Evolutionary conservation across 2,329 filamentous ascomycete genomes (phyloP), one percentile per base, ranked within the genome.

Genomic region (Mycosphaerella sp.): DNA sequence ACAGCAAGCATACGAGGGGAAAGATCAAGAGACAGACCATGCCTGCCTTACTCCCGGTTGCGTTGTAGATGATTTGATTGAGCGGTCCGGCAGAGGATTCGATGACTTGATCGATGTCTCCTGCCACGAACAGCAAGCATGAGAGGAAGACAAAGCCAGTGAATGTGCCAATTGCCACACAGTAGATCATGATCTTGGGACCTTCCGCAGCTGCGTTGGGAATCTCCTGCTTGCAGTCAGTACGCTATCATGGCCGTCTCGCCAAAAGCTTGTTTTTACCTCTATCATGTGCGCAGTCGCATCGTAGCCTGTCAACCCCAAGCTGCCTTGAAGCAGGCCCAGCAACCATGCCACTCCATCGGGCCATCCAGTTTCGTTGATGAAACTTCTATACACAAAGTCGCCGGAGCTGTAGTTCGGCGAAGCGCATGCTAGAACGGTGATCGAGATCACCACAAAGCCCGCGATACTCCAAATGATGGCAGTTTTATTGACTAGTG

Each of bases 381-480:
- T 77, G 61, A 88, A 87, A 1, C 79, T 68, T 4, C 76, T 73
- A 56, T 85, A 87, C 9, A 87, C 85, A 46, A 85, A 86, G 8
- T 75, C 66, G 13, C 75, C 84, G 6, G 75, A 77, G 59, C 82
- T 81, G 62, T 79, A 88, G 57, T 83, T 71, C 0, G 82, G 82
- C 1, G 84, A 77, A 0, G 83, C 75, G 61, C 81, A 86, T 3
- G 83, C 76, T 43, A 89, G 69, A 0, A 86, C 73, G 0, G 84
- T 85, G 55, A 87, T 85, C 55, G 75, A 84, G 57, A 89, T 86
- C 51, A 88, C 72, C 39, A 79, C 70, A 58, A 89, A 87, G 0
- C 86, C 86, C 1, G 74, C 67, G 2, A 89, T 72, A 2, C 81
- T 85, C 85, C 85, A 89, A 44, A 81, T 76, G 58, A 89, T 85